These are phyloP conservation scores for Colletotrichum sublineola DNA, from an alignment of 2,329 filamentous ascomycete genomes.

Conservation along the genomic window DNA sequence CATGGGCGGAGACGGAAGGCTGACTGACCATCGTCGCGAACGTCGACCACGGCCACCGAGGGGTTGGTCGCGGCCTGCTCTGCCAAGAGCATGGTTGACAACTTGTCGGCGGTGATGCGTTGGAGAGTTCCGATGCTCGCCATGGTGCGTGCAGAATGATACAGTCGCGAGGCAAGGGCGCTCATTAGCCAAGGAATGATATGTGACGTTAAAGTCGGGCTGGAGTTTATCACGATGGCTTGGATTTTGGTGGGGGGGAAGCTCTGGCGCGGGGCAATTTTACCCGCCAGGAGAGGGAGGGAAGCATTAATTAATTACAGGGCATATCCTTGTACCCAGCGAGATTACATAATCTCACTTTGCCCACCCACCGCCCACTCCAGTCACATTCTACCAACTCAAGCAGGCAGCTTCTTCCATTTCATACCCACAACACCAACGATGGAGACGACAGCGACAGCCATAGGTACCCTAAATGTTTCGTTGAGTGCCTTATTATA, in stretches of 20 bases:
- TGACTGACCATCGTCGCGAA: constrained; percentile 83
- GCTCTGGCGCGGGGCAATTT: constrained; percentile 28
- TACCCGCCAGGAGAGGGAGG: neutral
- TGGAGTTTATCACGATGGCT: constrained; percentile 1
- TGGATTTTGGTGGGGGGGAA: constrained; percentile 11
- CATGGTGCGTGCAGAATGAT: constrained; percentile 49
- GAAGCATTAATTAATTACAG: neutral
- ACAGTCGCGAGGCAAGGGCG: constrained; percentile 1
- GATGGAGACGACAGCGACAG: constrained; percentile 49
- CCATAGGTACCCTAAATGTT: constrained; percentile 67
- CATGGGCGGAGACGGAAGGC: constrained; percentile 41
- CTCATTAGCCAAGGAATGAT: constrained; percentile 7
- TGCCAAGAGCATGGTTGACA: constrained; percentile 74
- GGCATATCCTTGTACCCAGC: neutral
- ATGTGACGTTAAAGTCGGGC: constrained; percentile 16
- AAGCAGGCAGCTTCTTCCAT: constrained; percentile 32
- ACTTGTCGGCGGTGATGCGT: constrained; percentile 76
- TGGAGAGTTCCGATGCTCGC: constrained; percentile 73
- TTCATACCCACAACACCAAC: constrained; percentile 35
- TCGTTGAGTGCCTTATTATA: constrained; percentile 76
- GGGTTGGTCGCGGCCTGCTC: constrained; percentile 56
- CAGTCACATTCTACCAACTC: neutral
- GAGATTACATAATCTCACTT: neutral
- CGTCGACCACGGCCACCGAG: constrained; percentile 83
- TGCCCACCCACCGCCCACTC: neutral